Evolutionary conservation across 768 basidiomycete species (phyloP).

Genomic region (Cyclocybe aegerita): DNA sequence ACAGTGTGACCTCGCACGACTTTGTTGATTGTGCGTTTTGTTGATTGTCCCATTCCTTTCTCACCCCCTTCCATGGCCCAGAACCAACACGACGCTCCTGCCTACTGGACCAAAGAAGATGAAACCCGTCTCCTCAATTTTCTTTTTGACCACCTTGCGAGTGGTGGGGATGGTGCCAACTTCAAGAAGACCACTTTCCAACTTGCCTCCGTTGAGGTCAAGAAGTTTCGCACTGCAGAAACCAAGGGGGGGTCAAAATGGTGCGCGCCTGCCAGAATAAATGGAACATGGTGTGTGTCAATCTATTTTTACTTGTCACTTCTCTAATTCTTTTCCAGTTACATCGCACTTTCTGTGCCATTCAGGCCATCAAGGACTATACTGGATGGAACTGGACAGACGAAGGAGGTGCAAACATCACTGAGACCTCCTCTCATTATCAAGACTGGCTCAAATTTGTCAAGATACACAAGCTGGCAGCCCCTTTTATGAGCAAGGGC

Average conservation of each 20-base stretch:
- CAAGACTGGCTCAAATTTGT: not conserved
- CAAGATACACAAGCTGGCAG: too few species aligned
- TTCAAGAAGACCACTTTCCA: slow-evolving; percentile 21
- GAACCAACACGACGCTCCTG: too few species aligned
- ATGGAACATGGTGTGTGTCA: slow-evolving; percentile 13
- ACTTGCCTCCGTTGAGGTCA: slow-evolving; percentile 5
- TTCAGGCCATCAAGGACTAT: slow-evolving; percentile 15
- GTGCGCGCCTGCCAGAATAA: slow-evolving; percentile 18
- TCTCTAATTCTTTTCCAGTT: slow-evolving; percentile 9
- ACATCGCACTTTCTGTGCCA: slow-evolving; percentile 5
- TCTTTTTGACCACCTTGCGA: too few species aligned
- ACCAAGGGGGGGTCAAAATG: slow-evolving; percentile 16
- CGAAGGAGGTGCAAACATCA: slow-evolving; percentile 8
- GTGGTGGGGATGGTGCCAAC: slow-evolving; percentile 19
- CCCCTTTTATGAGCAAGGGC: too few species aligned
- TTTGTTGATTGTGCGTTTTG: too few species aligned
- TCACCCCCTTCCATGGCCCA: too few species aligned
- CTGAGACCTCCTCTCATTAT: too few species aligned
- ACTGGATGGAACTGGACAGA: slow-evolving; percentile 27
- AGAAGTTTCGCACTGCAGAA: not conserved
- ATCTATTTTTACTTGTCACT: not conserved
- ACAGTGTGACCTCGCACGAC: too few species aligned
- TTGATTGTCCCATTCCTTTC: too few species aligned
- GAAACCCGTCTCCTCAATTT: too few species aligned
- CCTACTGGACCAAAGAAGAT: too few species aligned